These are phyloP conservation scores for Adansonia gregorii DNA, from an alignment of 441 rosid species.

Conservation along the genomic window DNA sequence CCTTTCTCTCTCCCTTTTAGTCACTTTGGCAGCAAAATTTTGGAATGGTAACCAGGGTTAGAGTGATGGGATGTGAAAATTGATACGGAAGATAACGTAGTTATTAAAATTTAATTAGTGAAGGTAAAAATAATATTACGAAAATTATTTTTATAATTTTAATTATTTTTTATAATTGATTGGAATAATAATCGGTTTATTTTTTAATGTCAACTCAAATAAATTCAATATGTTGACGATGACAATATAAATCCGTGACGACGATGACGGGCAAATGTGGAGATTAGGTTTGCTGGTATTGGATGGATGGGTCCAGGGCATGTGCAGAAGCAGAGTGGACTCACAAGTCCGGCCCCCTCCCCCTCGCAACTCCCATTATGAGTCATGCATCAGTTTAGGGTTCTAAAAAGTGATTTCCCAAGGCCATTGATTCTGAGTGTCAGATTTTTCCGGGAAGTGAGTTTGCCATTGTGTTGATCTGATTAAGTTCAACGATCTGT, in stretches of 20 bases:
- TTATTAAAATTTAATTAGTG: too few relatives aligned
- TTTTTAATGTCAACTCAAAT: too few relatives aligned
- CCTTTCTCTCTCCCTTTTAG: conserved; percentile 22
- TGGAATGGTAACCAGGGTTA: conserved; percentile 5
- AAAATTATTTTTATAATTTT: too few relatives aligned
- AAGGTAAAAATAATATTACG: background rate
- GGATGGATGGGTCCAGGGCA: conserved; percentile 36
- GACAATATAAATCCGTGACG: background rate
- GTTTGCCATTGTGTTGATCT: background rate
- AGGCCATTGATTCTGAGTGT: background rate
- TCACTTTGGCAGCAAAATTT: background rate
- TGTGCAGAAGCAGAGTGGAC: conserved; percentile 41
- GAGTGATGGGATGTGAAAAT: too few relatives aligned
- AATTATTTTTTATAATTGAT: too few relatives aligned
- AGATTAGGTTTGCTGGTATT: conserved; percentile 42
- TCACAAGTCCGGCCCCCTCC: conserved; percentile 9
- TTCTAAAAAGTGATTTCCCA: conserved; percentile 1
- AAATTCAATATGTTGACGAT: background rate
- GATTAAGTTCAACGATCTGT: background rate
- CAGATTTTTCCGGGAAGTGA: background rate
- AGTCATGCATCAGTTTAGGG: conserved; percentile 31
- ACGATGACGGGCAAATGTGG: conserved; percentile 21
- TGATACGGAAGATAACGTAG: too few relatives aligned
- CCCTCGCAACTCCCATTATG: conserved; percentile 2
- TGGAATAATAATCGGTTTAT: too few relatives aligned